Percentiles rank a stretch among this genome's conserved stretches.
Evolutionary conservation across 495 filamentous ascomycete species (phyloP).

Genomic region (Parathielavia appendiculata): DNA sequence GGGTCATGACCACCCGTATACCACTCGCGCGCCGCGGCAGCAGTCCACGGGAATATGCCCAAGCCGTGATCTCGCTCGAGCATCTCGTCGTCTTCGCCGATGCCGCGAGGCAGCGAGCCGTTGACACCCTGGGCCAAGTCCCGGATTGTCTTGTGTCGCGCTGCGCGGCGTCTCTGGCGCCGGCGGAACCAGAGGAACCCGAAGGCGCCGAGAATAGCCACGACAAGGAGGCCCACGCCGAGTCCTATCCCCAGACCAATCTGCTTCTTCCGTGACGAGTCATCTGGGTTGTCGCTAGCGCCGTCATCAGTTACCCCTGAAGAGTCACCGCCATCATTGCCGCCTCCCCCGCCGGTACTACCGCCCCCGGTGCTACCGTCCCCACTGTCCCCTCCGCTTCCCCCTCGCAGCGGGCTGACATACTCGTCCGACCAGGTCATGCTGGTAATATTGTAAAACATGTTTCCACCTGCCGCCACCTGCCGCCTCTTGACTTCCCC

Average conservation of each 20-base stretch:
- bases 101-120: slow-evolving; percentile 26
- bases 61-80: slow-evolving; percentile 47
- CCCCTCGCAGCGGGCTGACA: slow-evolving; percentile 31
- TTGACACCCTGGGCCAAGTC: slow-evolving; percentile 38
- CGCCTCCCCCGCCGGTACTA: neutral
- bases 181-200: slow-evolving; percentile 40
- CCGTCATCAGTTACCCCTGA: neutral
- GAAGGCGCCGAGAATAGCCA: slow-evolving; percentile 39
- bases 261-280: slow-evolving; percentile 24
- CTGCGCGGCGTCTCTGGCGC: slow-evolving; percentile 47
- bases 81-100: slow-evolving; percentile 45
- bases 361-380: neutral
- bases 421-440: slow-evolving; percentile 67
- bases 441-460: slow-evolving; percentile 76
- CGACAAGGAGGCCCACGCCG: slow-evolving; percentile 60
- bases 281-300: neutral
- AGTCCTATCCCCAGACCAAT: slow-evolving; percentile 57
- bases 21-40: slow-evolving; percentile 30
- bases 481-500: slow-evolving; percentile 25
- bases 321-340: neutral
- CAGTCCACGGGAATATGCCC: slow-evolving; percentile 32
- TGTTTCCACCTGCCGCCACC: slow-evolving; percentile 37
- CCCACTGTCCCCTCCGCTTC: neutral
- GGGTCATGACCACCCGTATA: slow-evolving; percentile 42
- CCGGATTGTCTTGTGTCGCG: slow-evolving; percentile 37